These are phyloP conservation scores for Herpetospermum pedunculosum DNA, from an alignment of 306 rosid genomes.

Conservation along the genomic window DNA sequence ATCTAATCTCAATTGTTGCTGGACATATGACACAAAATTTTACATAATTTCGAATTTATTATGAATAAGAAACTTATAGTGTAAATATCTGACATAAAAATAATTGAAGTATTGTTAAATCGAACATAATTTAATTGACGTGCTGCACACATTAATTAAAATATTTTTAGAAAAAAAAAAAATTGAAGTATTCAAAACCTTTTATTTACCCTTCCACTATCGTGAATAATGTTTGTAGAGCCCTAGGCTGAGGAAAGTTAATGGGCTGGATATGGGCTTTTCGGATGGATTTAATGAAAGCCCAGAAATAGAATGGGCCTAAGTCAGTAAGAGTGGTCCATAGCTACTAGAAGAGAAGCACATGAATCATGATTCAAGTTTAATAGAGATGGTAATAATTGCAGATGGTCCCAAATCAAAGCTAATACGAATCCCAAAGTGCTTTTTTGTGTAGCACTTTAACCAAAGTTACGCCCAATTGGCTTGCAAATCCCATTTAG, in stretches of 20 bases:
- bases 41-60: too few relatives aligned
- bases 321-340: not conserved
- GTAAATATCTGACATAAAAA: too few relatives aligned
- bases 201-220: too few relatives aligned
- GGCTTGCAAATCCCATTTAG: constrained; percentile 16
- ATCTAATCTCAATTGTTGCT: too few relatives aligned
- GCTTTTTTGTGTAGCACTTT: not conserved
- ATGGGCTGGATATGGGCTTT: constrained; percentile 10
- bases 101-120: too few relatives aligned
- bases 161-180: too few relatives aligned
- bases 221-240: too few relatives aligned
- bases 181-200: too few relatives aligned
- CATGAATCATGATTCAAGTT: not conserved
- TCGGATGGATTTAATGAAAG: not conserved
- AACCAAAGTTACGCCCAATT: not conserved
- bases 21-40: too few relatives aligned
- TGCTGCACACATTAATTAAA: too few relatives aligned
- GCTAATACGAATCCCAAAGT: not conserved
- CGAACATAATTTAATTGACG: too few relatives aligned
- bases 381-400: not conserved
- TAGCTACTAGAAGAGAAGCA: not conserved
- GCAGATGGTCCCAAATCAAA: not conserved
- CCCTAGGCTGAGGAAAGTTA: not conserved
- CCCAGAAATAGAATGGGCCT: not conserved
- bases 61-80: too few relatives aligned